Percentiles rank a stretch among this genome's conserved stretches.
Conservation (phyloP, 345 rosid genomes). For the Carallia pectinifolia region DNA sequence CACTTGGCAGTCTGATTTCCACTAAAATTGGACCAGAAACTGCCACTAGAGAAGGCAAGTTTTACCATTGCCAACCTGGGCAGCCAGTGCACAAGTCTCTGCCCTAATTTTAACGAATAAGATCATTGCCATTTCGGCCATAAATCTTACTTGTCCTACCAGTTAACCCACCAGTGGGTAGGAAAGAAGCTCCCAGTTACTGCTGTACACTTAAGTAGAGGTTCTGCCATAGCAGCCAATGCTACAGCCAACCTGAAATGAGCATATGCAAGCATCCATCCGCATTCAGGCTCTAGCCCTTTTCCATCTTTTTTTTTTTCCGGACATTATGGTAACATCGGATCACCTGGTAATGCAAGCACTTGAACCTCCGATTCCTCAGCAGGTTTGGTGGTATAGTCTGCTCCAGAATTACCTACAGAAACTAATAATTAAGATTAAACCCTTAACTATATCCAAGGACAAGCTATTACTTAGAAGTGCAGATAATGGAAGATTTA, state of each 20-base stretch:
- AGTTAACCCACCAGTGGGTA: constrained; percentile 28
- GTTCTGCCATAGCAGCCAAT: constrained; percentile 25
- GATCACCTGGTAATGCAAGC: constrained; percentile 66
- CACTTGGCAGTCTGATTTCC: constrained; percentile 20
- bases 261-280: constrained; percentile 15
- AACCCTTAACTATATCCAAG: no score
- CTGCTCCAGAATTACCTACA: constrained; percentile 57
- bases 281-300: constrained; percentile 10
- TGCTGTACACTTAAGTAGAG: constrained; percentile 36
- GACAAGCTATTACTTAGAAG: neutral
- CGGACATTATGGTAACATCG: constrained; percentile 56
- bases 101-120: constrained; percentile 49
- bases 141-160: constrained; percentile 24
- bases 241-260: constrained; percentile 18
- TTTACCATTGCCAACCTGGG: constrained; percentile 91
- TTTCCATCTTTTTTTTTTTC: neutral
- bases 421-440: constrained; percentile 10
- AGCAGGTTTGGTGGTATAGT: constrained; percentile 32
- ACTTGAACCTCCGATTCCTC: constrained; percentile 57
- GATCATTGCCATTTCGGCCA: constrained; percentile 27
- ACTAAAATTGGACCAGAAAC: constrained; percentile 49
- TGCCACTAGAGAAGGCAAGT: constrained; percentile 94
- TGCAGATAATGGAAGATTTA: constrained; percentile 6
- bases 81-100: constrained; percentile 54
- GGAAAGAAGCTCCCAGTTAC: constrained; percentile 22